These are phyloP conservation scores for Lycium barbarum DNA, from an alignment of 257 asterid species.

Conservation along the genomic window DNA sequence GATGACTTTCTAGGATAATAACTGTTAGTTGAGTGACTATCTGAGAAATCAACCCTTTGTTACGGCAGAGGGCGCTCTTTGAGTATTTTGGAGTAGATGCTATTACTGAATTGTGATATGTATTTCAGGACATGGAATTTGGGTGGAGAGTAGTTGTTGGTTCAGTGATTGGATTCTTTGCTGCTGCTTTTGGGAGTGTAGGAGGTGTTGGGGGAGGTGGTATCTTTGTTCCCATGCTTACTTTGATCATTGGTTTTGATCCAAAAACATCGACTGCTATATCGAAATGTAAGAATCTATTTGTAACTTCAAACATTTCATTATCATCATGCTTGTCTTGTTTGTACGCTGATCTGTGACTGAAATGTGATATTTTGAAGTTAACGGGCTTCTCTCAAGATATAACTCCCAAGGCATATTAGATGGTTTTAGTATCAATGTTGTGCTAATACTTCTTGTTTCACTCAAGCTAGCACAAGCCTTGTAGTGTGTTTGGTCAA, in stretches of 20 bases:
- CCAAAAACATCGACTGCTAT: constrained; percentile 66
- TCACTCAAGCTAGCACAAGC: background rate
- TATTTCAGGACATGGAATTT: constrained; percentile 56
- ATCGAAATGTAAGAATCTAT: constrained; percentile 56
- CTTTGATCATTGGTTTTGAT: constrained; percentile 60
- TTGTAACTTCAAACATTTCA: background rate
- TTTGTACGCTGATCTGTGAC: background rate
- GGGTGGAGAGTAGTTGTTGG: constrained; percentile 63
- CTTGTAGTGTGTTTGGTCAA: background rate
- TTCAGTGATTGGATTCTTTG: constrained; percentile 64
- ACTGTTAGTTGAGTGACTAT: too few relatives aligned
- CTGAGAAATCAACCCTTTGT: background rate
- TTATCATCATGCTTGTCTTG: background rate
- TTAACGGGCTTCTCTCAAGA: background rate
- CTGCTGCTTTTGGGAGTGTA: constrained; percentile 74
- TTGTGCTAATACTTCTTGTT: background rate
- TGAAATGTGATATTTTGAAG: background rate
- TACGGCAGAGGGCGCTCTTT: background rate
- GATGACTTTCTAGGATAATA: too few relatives aligned
- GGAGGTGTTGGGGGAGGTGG: constrained; percentile 80
- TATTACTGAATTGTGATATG: background rate
- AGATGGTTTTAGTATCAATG: background rate
- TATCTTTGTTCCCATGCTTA: constrained; percentile 67
- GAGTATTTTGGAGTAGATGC: background rate
- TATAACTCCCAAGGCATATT: background rate